Base-by-base conservation (phyloP, 1,284 basidiomycete genomes). In the Schizophyllum amplum region DNA sequence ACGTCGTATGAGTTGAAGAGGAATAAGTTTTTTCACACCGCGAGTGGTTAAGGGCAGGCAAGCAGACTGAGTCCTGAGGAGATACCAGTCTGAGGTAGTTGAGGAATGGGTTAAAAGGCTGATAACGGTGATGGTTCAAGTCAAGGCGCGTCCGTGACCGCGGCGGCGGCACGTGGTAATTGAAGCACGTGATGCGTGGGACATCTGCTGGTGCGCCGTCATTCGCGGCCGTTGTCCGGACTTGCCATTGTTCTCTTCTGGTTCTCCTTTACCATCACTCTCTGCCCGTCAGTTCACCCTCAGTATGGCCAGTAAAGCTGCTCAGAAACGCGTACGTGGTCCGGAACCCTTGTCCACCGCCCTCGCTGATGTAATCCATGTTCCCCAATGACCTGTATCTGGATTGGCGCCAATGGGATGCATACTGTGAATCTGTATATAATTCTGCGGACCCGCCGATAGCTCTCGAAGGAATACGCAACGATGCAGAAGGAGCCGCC, bases 401-500 rank as follows among this genome's bases (percentile, higher is more conserved):
- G 13, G 33, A 9, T 42, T 9, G 13, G 13, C 33, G 33, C 24
- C 52, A 24, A n/a, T n/a, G n/a, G n/a, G n/a, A n/a, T n/a, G n/a
- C n/a, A n/a, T n/a, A n/a, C n/a, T n/a, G n/a, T n/a, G n/a, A n/a
- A n/a, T n/a, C n/a, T n/a, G n/a, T 33, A 27, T 26, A 22, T 54
- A 53, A 62, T 57, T 58, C 24, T n/a, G n/a, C n/a, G n/a, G 49
- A 50, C 56, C 27, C 68, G 56, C 63, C n/a, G n/a, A n/a, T n/a
- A 93, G 90, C 83, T 94, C 62, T 76, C 79, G 50, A 94, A 96
- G 74, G 94, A 98, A 79, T 95, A 90, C 72, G 82, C 92, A 67
- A 76, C 82, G 54, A 97, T 98, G 94, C 93, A 95, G 74, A 90
- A 78, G 69, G 90, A 93, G 60, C 92, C 94, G 24, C 94, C 94